These are phyloP conservation scores for Ceratocystis ficicola DNA, from an alignment of 2,329 filamentous ascomycete genomes.

Conservation along the genomic window DNA sequence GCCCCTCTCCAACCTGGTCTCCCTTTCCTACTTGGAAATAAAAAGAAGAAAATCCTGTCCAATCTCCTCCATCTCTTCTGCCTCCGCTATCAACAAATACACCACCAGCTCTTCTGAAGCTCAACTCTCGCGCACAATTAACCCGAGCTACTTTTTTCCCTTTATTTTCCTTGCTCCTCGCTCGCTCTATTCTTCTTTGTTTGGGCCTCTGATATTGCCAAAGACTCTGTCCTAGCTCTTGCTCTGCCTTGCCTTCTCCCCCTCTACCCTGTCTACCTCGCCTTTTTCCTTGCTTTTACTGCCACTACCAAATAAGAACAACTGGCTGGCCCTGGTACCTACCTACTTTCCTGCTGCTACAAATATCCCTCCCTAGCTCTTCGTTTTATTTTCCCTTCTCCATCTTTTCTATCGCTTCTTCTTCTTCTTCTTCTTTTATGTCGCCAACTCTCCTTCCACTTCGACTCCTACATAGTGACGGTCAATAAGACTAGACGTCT, in stretches of 20 bases:
- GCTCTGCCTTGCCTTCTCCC: neutral
- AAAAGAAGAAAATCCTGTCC: too few relatives aligned
- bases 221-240: neutral
- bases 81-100: too few relatives aligned
- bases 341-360: neutral
- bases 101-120: too few relatives aligned
- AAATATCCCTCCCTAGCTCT: neutral
- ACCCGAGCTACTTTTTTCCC: neutral
- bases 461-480: neutral
- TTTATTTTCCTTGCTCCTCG: neutral
- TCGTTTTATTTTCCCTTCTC: neutral
- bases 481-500: neutral
- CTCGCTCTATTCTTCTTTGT: neutral
- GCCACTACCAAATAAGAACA: neutral
- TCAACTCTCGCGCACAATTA: too few relatives aligned
- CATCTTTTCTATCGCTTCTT: neutral
- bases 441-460: neutral
- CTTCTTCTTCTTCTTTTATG: neutral
- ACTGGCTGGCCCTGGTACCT: neutral
- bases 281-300: constrained; percentile 5
- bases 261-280: neutral
- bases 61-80: too few relatives aligned
- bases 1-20: too few relatives aligned
- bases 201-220: neutral
- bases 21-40: too few relatives aligned